Evolutionary conservation across 2,329 filamentous ascomycete species (phyloP), one percentile per base, ranked within the genome.

Genomic region (Aspergillus proliferans): DNA sequence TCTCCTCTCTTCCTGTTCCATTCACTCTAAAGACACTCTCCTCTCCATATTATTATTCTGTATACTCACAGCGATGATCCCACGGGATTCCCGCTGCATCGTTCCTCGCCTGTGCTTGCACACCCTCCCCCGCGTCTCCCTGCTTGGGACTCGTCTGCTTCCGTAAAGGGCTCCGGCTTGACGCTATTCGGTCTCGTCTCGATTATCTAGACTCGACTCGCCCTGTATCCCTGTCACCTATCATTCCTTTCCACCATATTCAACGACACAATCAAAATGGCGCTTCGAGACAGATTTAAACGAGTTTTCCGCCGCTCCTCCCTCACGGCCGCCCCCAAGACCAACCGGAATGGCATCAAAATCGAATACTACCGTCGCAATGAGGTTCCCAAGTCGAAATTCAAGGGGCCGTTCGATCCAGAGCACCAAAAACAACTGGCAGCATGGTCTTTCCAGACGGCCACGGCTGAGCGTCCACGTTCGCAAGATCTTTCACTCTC

Each of bases 351-450:
- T 45, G 62, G 66, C 33, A 71, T 71, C 42, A 71, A 73, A 51
- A 66, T 76, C 50, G 68, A 75, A 64, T 72, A 76, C 54, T 77
- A 76, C 60, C 70, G 70, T 49, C 71, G 71, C 18, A 58, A 70
- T 56, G 74, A 77, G 56, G 65, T 75, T 15, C 74, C 74, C 1
- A 68, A 64, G 14, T 75, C 74, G 28, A 77, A 77, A 49, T 77
- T 76, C 53, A 66, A 66, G 12, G 74, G 74, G 8, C 74, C 72
- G 0, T 72, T 74, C 52, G 72, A 77, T 52, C 67, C 67, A 46
- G 67, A 67, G 52, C 74, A 76, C 52, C 66, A 73, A 54, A 67
- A 69, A 39, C 64, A 53, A 30, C 54, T 77, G 43, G 69, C 71
- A 10, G 67, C 71, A 9, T 77, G 73, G 66, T 71, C 70, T 7